These are phyloP conservation scores for Clonostachys rosea DNA, from an alignment of 2,329 filamentous ascomycete species.

Conservation along the genomic window DNA sequence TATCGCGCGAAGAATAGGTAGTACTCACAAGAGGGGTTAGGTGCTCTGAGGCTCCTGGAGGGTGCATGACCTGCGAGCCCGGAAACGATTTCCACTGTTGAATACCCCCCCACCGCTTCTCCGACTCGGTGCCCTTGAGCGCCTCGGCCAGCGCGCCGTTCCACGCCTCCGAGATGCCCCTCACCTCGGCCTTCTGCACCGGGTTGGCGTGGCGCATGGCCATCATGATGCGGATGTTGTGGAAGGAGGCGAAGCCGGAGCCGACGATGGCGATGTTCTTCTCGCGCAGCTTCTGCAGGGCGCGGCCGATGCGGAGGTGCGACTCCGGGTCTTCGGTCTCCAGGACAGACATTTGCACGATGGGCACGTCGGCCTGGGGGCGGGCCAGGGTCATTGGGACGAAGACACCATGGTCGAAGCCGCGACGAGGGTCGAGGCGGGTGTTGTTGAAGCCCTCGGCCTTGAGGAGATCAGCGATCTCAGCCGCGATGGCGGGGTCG, in stretches of 20 bases:
- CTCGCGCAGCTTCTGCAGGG: constrained; percentile 41
- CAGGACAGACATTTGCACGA: constrained; percentile 54
- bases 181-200: constrained; percentile 2
- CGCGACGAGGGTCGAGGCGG: constrained; percentile 29
- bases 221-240: constrained; percentile 47
- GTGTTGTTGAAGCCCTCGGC: constrained; percentile 35
- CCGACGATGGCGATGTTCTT: constrained; percentile 54
- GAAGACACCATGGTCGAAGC: constrained; percentile 60
- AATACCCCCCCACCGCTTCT: constrained; percentile 32
- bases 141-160: constrained; percentile 38
- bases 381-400: constrained; percentile 50
- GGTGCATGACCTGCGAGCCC: constrained; percentile 47
- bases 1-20: no score
- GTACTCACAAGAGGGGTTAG: no score
- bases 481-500: constrained; percentile 43
- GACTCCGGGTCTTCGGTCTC: constrained; percentile 39
- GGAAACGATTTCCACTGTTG: constrained; percentile 41
- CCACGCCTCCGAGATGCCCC: constrained; percentile 30
- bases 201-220: constrained; percentile 13
- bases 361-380: constrained; percentile 44
- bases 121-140: constrained; percentile 19
- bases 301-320: constrained; percentile 48
- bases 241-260: constrained; percentile 55
- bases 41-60: constrained; percentile 47
- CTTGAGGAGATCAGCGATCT: constrained; percentile 38